Conservation (phyloP, 169 alveolate genomes). For the Plasmodium cynomolgi region DNA sequence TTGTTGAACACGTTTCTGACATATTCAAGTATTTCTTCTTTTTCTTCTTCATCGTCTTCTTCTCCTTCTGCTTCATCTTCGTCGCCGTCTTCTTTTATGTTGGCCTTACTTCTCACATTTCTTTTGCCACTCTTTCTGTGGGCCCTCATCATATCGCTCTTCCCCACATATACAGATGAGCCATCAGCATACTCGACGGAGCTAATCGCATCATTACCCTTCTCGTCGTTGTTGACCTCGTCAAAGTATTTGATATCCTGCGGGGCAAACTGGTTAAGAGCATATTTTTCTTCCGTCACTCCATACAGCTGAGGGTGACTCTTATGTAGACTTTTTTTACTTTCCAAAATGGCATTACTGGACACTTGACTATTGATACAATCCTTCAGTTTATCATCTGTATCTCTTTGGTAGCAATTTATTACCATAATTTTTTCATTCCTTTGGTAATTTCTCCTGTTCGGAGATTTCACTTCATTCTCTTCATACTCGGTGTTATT, state of each 20-base stretch:
- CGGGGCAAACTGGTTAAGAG: background rate
- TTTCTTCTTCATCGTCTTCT: background rate
- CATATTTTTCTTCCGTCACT: background rate
- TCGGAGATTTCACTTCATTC: background rate
- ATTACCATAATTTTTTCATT: background rate
- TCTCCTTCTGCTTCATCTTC: background rate
- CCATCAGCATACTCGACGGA: background rate
- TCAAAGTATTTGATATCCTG: background rate
- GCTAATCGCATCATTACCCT: background rate
- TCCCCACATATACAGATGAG: background rate
- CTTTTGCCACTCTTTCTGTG: background rate
- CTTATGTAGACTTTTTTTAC: background rate
- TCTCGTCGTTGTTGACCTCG: background rate
- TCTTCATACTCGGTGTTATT: conserved; percentile 6
- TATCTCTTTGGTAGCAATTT: background rate
- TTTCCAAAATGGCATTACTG: background rate
- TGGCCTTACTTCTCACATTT: background rate
- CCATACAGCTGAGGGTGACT: background rate
- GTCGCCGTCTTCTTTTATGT: background rate
- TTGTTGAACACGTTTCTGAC: background rate
- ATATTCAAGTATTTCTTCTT: background rate
- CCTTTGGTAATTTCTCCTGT: background rate
- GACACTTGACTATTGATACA: background rate
- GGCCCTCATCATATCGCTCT: background rate
- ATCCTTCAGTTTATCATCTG: background rate